Base-by-base conservation (phyloP, 2,329 filamentous ascomycete species). In the Exserohilum turcica region DNA sequence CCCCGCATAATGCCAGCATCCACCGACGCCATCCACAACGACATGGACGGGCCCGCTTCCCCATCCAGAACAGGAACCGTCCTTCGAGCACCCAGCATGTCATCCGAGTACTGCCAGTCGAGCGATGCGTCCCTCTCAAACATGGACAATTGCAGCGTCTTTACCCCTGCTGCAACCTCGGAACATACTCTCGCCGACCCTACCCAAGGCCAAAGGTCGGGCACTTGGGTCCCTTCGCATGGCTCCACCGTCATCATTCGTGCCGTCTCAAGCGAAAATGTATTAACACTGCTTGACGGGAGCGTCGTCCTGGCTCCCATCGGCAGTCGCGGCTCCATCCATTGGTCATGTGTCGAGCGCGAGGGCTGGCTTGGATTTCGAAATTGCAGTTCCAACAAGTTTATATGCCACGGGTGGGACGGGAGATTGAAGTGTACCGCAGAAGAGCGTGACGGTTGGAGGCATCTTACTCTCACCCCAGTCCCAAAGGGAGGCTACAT, bases 351-450 rank as follows among this genome's bases (percentile, higher is more conserved):
- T 31, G 29, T 59, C 19, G 56, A 59, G 27, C 32, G 8, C 16
- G 16, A 48, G n/a, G 56, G 56, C 18, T 58, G 56, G 52, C 39
- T 58, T 5, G 52, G 56, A 12, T 56, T 56, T 18, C 39, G 56
- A 32, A 37, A 38, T 21, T 29, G 31, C 12, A 27, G 39, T 8
- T 47, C 48, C 8, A n/a, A 9, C 18, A 55, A 44, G 19, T 58
- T 56, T 29, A 12, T 58, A 31, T 48, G 56, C 16, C 48, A 56
- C 19, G 43, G 33, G 12, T 4, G 35, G 39, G 36, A 51, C 18
- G 48, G 29, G 28, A 56, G 36, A 32, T 36, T 58, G 2, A 49
- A 48, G 42, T 58, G 56, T 38, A 18, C 39, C 7, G 52, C 40
- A 15, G 27, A 43, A n/a, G 35, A 53, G 15, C 24, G 44, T 6